Conservation (phyloP, 2,329 filamentous ascomycete genomes). For the Intubia oerlemansii region DNA sequence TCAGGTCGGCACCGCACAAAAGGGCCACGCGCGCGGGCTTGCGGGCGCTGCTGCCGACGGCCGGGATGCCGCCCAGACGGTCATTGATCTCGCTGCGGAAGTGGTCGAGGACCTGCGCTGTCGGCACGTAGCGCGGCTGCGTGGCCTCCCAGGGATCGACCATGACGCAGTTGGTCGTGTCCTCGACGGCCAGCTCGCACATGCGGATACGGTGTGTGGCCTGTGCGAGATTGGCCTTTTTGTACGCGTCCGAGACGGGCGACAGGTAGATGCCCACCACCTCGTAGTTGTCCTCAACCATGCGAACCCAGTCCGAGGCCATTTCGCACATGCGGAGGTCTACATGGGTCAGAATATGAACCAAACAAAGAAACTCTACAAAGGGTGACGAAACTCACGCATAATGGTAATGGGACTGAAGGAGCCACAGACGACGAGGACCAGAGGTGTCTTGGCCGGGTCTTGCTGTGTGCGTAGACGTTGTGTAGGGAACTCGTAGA, state of each 20-base stretch:
- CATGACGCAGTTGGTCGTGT: slow-evolving; percentile 61
- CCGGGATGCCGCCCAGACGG: slow-evolving; percentile 43
- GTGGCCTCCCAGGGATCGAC: slow-evolving; percentile 37
- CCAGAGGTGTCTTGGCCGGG: slow-evolving; percentile 12
- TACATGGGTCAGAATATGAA: slow-evolving; percentile 7
- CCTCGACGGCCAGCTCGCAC: slow-evolving; percentile 62
- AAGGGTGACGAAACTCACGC: slow-evolving; percentile 4
- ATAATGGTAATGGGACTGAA: slow-evolving; percentile 12
- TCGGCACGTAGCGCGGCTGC: slow-evolving; percentile 65
- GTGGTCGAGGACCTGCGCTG: slow-evolving; percentile 75
- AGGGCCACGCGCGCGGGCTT: slow-evolving; percentile 50
- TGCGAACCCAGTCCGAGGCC: slow-evolving; percentile 16
- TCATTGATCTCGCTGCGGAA: slow-evolving; percentile 80
- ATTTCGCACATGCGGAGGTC: slow-evolving; percentile 18
- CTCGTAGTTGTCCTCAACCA: slow-evolving; percentile 36
- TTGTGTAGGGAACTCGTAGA: slow-evolving; percentile 8
- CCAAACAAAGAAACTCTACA: neutral
- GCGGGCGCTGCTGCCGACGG: slow-evolving; percentile 21
- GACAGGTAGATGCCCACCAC: slow-evolving; percentile 71
- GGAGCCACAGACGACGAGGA: slow-evolving; percentile 16
- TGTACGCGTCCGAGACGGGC: slow-evolving; percentile 42
- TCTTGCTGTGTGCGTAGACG: slow-evolving; percentile 6
- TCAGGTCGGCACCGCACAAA: slow-evolving; percentile 53
- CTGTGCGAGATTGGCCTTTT: slow-evolving; percentile 53
- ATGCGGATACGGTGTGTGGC: slow-evolving; percentile 37